These are phyloP conservation scores for Tetrahymena elliotti DNA, from an alignment of 73 alveolate genomes.

Conservation along the genomic window DNA sequence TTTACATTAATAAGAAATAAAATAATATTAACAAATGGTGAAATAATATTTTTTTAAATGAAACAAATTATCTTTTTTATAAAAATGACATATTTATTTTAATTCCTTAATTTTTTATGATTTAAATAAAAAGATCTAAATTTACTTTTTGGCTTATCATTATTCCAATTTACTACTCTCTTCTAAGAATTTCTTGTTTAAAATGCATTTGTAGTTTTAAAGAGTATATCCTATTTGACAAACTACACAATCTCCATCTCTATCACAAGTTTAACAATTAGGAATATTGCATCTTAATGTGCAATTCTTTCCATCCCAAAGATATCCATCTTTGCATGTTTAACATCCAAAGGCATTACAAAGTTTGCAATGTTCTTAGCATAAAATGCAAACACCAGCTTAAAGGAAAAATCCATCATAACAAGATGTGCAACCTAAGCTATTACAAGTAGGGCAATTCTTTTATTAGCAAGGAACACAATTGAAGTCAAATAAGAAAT, in stretches of 20 bases:
- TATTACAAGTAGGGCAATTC: neutral
- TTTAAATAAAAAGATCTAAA: too few species aligned
- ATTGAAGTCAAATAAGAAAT: neutral
- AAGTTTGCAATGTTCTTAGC: neutral
- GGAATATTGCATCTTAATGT: neutral
- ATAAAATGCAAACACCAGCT: neutral
- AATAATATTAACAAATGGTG: too few species aligned
- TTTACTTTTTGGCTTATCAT: neutral
- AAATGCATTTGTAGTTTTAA: neutral
- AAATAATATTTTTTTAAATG: too few species aligned
- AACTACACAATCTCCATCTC: neutral
- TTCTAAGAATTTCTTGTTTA: neutral
- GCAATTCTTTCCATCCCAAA: neutral
- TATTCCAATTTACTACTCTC: neutral
- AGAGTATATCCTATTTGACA: neutral
- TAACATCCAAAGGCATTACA: neutral
- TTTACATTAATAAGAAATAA: too few species aligned
- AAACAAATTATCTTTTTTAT: too few species aligned
- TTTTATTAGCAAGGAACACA: neutral
- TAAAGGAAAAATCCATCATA: neutral
- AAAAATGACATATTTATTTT: too few species aligned
- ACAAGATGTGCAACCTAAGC: neutral
- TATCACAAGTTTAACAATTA: neutral
- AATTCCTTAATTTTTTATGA: neutral
- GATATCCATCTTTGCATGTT: neutral